Conservation (phyloP, 345 rosid genomes). For the Psidium friedrichsthalianum region DNA sequence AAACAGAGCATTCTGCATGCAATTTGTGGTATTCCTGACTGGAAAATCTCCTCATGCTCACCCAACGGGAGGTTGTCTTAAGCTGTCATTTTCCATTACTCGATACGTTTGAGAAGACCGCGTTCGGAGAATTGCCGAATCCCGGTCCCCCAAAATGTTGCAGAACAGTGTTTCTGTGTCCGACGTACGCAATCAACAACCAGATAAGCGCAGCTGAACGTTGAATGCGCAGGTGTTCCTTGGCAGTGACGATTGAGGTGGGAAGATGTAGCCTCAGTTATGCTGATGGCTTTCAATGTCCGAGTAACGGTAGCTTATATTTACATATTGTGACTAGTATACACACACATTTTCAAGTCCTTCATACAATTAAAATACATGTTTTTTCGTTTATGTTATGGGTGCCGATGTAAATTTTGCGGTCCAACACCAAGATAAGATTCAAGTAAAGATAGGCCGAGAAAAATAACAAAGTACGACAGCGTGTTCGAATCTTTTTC, state of each 20-base stretch:
- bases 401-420: background rate
- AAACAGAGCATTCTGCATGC: background rate
- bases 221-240: background rate
- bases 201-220: background rate
- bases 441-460: background rate
- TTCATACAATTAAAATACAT: background rate
- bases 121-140: background rate
- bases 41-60: background rate
- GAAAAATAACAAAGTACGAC: background rate
- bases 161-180: background rate
- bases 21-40: background rate
- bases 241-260: background rate
- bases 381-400: background rate
- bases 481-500: background rate
- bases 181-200: background rate
- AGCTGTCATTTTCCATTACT: background rate
- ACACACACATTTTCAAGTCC: background rate
- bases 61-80: background rate
- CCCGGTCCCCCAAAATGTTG: background rate
- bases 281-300: background rate
- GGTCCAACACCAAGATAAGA: background rate
- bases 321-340: background rate
- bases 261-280: background rate
- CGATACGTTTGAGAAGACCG: background rate
- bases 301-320: background rate